Base-by-base conservation (phyloP, 768 basidiomycete species). In the Russula virescens region DNA sequence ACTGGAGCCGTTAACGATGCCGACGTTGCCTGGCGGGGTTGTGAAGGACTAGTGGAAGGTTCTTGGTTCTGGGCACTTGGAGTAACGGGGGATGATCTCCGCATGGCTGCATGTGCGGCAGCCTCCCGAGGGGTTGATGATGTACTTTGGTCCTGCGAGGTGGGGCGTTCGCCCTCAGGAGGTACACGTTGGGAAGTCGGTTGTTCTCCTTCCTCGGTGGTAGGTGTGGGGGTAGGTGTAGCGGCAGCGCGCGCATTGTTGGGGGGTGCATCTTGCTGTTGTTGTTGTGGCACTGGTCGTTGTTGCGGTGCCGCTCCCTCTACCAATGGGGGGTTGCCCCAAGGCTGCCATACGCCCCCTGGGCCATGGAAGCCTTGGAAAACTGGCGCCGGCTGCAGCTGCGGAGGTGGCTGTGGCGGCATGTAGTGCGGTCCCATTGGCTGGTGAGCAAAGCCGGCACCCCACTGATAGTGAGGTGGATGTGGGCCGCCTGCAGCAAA, bases 71-170 rank as follows among this genome's bases (percentile, higher is more conserved):
- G 62, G n/a, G 40, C 3, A 28, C 35, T 55, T 34, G 62, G 31
- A 1, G 52, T 35, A 10, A 55, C 43, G 1, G 54, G 63, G 48
- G 70, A 74, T 50, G 77, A 71, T 61, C 88, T 79, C 62, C 81
- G 80, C 62, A 89, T 66, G 3, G 89, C 88, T 14, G 91, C 89
- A 43, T 79, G 76, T 42, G 85, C 85, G 23, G 89, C 89, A 1
- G 85, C 86, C 47, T 79, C 78, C 63, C 78, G 68, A 18, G 82
- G 77, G 40, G 75, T 72, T 54, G 70, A 63, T 11, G 69, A 63
- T 38, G 67, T 68, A 64, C 51, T 57, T 26, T 58, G 28, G 43
- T 59, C 58, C 53, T 42, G 51, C 19, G 55, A 49, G 42, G 14
- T 51, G 23, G 49, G 35, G 21, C 58, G 55, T 47, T 47, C 60